Base-by-base conservation (phyloP, 2,329 filamentous ascomycete genomes). In the Diplodia corticola region DNA sequence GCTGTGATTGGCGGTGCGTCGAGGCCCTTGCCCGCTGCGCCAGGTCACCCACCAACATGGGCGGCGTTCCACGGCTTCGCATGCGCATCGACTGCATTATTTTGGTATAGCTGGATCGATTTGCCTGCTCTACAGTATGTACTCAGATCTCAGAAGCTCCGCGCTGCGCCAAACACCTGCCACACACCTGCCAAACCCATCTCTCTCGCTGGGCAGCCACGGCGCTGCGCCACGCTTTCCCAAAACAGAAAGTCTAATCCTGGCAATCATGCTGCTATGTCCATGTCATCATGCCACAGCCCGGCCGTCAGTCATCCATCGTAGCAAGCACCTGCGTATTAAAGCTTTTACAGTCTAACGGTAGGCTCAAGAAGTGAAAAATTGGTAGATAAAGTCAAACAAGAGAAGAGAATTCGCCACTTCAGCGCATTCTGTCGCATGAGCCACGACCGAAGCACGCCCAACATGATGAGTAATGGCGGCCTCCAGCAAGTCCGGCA, bases 401-500 rank as follows among this genome's bases (percentile, higher is more conserved):
- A 9, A 10, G 50, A 26, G 26, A 37, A 40, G 26, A 13, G 53
- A 20, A n/a, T 9, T 9, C 12, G 24, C 28, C 49, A 40, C 7
- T 44, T 44, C 40, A 44, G 20, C 40, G 6, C 40, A 44, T 20
- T 44, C 40, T 5, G 40, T 44, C n/a, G 40, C 17, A 10, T 44
- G 40, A 44, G n/a, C 40, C 9, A 44, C 40, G 40, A 4, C 10
- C 40, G 20, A 6, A 44, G 12, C 33, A 35, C 3, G 33, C 40
- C 20, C 26, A 35, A 17, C 13, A 30, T n/a, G 13, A 17, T 22
- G 20, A 40, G 30, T 24, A 30, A 5, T 59, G 55, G 26, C 55
- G 17, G 17, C 17, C 44, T 50, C 57, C 48, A 61, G 57, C 33
- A 15, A 40, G 17, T 28, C 69, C 68, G 64, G 66, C 69, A 65